Base-by-base conservation (phyloP, 1,139 yeast genomes). In the Candida sp. region DNA sequence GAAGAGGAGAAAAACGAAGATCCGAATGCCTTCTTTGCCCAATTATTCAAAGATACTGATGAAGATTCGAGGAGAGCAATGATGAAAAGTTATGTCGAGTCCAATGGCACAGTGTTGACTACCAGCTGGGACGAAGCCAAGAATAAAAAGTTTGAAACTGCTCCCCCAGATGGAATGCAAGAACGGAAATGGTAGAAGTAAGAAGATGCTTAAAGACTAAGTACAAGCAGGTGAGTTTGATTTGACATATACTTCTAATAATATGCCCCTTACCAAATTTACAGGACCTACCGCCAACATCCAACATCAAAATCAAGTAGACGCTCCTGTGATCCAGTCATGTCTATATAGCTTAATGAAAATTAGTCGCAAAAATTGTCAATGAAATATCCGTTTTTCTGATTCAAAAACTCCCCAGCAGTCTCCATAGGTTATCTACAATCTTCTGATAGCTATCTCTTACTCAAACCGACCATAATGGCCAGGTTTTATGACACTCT, bases 61-160 rank as follows among this genome's bases (percentile, higher is more conserved):
- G 95, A 87, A 8, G 97, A 93, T 56, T 85, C 96, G 1, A 75
- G 74, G 53, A 75, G 95, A 45, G 99, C 99, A 1, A 95, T 95
- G 98, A 87, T 89, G 95, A 95, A 95, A 66, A 88, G 97, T 43
- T 93, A 81, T 57, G 74, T 81, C n/a, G 97, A 95, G 64, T 87
- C 96, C 53, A 87, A 87, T 52, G 99, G 99, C 19, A 95, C 99
- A 0, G 82, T 95, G 1, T 70, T 95, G 49, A 88, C 96, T 41
- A 95, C 99, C 5, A 87, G 88, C 60, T 95, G 99, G 99, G 78
- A 70, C n/a, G 96, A 89, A 48, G 98, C 96, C 2, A 73, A 79
- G 40, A 70, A 75, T 42, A 82, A 80, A 50, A 74, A 65, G 32
- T 87, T 85, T 44, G 89, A 86, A 52, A 78, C 87, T 3, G 65